These are phyloP conservation scores for Selaginella tamariscina DNA, from an alignment of 75 land plant species.

Conservation along the genomic window DNA sequence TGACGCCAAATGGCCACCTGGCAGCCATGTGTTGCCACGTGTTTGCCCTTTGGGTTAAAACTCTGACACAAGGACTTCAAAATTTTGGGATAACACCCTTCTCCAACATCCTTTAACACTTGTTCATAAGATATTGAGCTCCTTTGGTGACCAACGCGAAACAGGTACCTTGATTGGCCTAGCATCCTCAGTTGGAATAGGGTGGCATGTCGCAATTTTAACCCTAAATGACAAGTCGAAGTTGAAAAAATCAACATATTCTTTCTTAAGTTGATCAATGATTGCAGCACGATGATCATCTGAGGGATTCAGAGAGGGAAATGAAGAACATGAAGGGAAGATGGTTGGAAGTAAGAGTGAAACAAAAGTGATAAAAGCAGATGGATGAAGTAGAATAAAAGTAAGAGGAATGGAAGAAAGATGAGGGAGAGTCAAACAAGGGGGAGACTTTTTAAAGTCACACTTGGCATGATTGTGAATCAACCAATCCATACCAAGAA, in stretches of 20 bases:
- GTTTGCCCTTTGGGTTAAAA: too few relatives aligned
- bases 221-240: neutral
- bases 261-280: neutral
- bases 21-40: too few relatives aligned
- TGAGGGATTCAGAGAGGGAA: neutral
- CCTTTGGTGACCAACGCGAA: neutral
- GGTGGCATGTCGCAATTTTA: neutral
- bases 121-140: neutral
- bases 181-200: neutral
- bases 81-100: neutral
- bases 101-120: neutral
- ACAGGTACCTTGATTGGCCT: neutral
- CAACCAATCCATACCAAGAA: too few relatives aligned
- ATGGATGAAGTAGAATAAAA: neutral
- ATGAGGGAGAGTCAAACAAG: too few relatives aligned
- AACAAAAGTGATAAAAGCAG: neutral
- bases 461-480: too few relatives aligned
- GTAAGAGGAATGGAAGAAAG: too few relatives aligned
- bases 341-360: neutral
- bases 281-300: neutral
- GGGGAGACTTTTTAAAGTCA: too few relatives aligned
- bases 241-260: neutral
- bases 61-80: neutral
- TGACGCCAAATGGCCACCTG: too few relatives aligned
- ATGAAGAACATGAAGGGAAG: neutral